Base-by-base conservation (phyloP, 441 rosid genomes). In the Theobroma grandiflorum region DNA sequence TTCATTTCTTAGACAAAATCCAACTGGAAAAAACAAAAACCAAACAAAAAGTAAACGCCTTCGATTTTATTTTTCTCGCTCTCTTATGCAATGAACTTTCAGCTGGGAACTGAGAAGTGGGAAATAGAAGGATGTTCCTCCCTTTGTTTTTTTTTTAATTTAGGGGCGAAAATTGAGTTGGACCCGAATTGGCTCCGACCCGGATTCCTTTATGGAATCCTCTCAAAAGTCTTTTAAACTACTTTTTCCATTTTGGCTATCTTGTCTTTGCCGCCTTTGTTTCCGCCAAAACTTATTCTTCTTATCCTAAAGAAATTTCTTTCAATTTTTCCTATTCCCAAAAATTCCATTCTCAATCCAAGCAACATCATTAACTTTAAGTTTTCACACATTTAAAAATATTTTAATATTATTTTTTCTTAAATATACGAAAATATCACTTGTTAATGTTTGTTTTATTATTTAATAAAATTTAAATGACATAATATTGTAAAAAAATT, bases 1-100 rank as follows among this genome's bases (percentile, higher is more conserved):
- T 88, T 89, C 92, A 91, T 84, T 50, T 58, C 49, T 14, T 42
- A 55, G 55, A 53, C 76, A 38, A 72, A 72, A 53, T 43, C 64
- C 63, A 53, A 72, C 53, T 67, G 9, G 12, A 3, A 16, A 37
- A 33, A 14, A n/a, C n/a, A 9, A 8, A 8, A 40, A 45, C 49
- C 49, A 6, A 45, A 2, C 2, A 43, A 40, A 68, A 62, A 31
- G 8, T 12, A 33, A 6, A 33, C 14, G 5, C 72, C 72, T 68
- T 67, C 53, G 5, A 18, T 8, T 45, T 42, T 7, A 8, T 43
- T 4, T 11, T 42, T 3, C 11, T 5, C 2, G 3, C 26, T 2
- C 33, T 22, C n/a, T 22, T 0, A 22, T 58, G 37, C 55, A 43
- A 14, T 22, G 18, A 43, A 4, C 45, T 68, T 45, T 43, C 2